A percentile compares a stretch with the other conserved stretches of the same genome.
These are phyloP conservation scores for Pseudopyricularia javanii DNA, from an alignment of 2,329 filamentous ascomycete genomes.

Conservation along the genomic window DNA sequence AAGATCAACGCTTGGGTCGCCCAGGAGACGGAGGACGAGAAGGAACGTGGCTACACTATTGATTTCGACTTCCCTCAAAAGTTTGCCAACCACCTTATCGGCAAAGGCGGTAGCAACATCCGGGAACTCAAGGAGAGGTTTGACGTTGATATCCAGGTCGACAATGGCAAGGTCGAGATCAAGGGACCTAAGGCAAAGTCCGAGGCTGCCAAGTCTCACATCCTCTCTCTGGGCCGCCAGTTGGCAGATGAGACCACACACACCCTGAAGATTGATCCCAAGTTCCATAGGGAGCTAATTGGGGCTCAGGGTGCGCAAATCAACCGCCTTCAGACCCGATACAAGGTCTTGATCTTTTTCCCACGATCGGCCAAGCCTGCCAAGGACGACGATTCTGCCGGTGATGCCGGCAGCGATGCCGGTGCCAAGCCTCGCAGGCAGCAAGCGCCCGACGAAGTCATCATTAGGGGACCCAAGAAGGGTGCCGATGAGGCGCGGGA, in stretches of 20 bases:
- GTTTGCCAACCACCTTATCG: constrained; percentile 74
- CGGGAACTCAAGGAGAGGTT: constrained; percentile 54
- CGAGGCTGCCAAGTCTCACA: constrained; percentile 73
- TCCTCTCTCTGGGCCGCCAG: constrained; percentile 65
- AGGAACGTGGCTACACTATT: constrained; percentile 78
- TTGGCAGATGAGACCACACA: constrained; percentile 87
- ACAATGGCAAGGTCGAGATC: constrained; percentile 88
- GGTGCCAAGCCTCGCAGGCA: constrained; percentile 44
- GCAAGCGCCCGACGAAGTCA: constrained; percentile 78
- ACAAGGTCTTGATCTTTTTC: constrained; percentile 93
- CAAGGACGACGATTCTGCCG: constrained; percentile 58
- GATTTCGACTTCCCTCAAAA: constrained; percentile 92
- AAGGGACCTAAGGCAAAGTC: constrained; percentile 95
- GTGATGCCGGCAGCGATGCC: constrained; percentile 57
- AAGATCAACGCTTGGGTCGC: constrained; percentile 72
- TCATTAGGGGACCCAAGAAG: constrained; percentile 81
- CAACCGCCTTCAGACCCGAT: constrained; percentile 81
- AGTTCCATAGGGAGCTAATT: constrained; percentile 90
- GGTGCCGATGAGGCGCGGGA: constrained; percentile 87
- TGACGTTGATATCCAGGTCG: constrained; percentile 70
- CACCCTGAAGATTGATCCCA: constrained; percentile 77
- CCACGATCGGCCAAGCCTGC: constrained; percentile 53
- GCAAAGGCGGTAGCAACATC: constrained; percentile 55
- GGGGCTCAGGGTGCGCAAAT: constrained; percentile 79
- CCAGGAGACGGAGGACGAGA: constrained; percentile 84